These are phyloP conservation scores for Lithospermum erythrorhizon DNA, from an alignment of 257 asterid species.

Conservation along the genomic window DNA sequence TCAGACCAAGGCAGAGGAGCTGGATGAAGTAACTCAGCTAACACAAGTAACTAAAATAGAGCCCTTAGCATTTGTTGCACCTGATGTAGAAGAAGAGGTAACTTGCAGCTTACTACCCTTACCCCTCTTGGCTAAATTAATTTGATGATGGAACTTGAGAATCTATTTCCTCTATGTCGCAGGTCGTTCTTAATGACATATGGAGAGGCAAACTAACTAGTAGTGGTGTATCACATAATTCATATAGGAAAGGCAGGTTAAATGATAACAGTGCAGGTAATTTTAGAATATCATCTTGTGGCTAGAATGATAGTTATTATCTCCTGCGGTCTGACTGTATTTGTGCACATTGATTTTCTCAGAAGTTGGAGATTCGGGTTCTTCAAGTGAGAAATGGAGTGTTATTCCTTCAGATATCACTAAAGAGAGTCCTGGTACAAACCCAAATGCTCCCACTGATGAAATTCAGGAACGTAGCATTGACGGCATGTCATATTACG, in stretches of 20 bases:
- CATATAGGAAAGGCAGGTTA: slow-evolving; percentile 47
- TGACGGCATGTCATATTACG: slow-evolving; percentile 24
- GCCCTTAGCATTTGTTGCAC: slow-evolving; percentile 87
- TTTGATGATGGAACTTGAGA: slow-evolving; percentile 7
- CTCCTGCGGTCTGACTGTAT: not conserved
- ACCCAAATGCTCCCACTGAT: slow-evolving; percentile 20
- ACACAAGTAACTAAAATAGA: slow-evolving; percentile 43
- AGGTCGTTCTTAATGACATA: slow-evolving; percentile 62
- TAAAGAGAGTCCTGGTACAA: slow-evolving; percentile 28
- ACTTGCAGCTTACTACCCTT: not conserved
- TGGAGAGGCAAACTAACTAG: slow-evolving; percentile 63
- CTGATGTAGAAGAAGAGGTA: slow-evolving; percentile 80
- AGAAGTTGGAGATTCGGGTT: slow-evolving; percentile 40
- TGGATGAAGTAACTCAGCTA: slow-evolving; percentile 60
- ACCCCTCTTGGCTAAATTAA: not conserved
- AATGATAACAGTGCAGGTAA: slow-evolving; percentile 55
- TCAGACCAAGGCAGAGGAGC: slow-evolving; percentile 34
- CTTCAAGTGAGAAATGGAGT: slow-evolving; percentile 24
- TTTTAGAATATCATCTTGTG: not conserved
- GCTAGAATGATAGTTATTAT: not conserved
- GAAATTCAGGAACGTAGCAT: slow-evolving; percentile 21
- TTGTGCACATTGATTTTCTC: slow-evolving; percentile 3
- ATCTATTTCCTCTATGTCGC: slow-evolving; percentile 12
- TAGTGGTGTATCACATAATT: slow-evolving; percentile 51
- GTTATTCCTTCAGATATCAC: slow-evolving; percentile 22